Base-by-base conservation (phyloP, 257 asterid genomes). In the Gynochthodes officinalis region DNA sequence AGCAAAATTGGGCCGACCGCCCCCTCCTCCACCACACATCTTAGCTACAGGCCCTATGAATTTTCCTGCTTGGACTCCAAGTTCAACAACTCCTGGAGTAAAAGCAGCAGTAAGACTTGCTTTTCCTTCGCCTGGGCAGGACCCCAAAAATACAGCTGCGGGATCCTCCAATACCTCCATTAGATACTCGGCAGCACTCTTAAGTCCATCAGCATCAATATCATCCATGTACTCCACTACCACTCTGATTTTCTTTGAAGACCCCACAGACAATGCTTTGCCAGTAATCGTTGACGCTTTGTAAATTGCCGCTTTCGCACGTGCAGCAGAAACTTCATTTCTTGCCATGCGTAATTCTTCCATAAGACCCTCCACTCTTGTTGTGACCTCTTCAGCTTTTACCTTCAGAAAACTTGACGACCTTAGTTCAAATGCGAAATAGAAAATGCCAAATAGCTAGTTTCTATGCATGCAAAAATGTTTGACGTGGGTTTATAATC, bases 1-100 rank as follows among this genome's bases (percentile, higher is more conserved):
- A 28, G 98, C 98, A 2, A 89, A 79, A 76, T 88, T 89, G 28
- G 97, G 97, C 33, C 92, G 89, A 42, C 98, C 98, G 97, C 25
- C 98, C 7, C 98, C 98, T 80, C 80, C 89, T 65, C 98, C 98
- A 18, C 98, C 98, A 18, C 97, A 93, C 76, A 86, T 63, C 76
- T 89, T 86, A 55, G 98, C 97, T 80, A 93, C 82, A 49, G 91
- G 86, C 74, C 96, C 97, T 13, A 93, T 87, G 40, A 91, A 84
- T 81, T 91, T 92, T 71, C 98, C 98, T 1, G 97, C 98, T 71
- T 89, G 87, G 25, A 91, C 67, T 50, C 98, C 98, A 23, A 86
- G 87, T n/a, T 61, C 73, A 58, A 93, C 91, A 13, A 91, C 95
- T 55, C 96, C 90, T 0, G 96, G 94, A 75, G 82, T 82, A 66